Conservation (phyloP, 192 early-diverging fungal genomes). For the Pecoramyces ruminantium region DNA sequence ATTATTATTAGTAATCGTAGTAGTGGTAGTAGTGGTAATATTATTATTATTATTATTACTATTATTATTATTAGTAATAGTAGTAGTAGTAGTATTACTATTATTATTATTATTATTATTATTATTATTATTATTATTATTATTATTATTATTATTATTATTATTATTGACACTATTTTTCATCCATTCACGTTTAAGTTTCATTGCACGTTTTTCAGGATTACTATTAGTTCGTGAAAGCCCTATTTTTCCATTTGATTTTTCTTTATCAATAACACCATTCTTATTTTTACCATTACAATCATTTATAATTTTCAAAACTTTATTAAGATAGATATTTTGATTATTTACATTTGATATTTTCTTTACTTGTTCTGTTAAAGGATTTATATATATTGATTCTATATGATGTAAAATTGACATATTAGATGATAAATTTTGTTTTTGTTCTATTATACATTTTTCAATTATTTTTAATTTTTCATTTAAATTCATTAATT, state of each 20-base stretch:
- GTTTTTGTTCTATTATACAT: neutral
- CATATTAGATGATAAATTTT: neutral
- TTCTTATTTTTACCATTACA: neutral
- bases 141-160: too few species aligned
- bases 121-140: too few species aligned
- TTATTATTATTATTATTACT: too few species aligned
- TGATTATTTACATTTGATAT: neutral
- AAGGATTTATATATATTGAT: neutral
- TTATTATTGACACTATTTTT: neutral
- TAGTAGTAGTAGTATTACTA: too few species aligned
- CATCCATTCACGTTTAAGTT: neutral
- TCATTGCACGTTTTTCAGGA: neutral
- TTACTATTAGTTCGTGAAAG: neutral
- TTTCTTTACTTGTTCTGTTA: neutral
- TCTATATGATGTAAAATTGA: neutral
- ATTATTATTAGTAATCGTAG: too few species aligned
- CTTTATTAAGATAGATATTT: neutral
- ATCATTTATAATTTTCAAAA: neutral
- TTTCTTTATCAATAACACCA: too few species aligned
- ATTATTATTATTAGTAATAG: too few species aligned
- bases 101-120: too few species aligned
- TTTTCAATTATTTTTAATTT: neutral
- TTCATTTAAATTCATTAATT: neutral
- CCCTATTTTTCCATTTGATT: too few species aligned
- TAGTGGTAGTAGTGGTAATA: too few species aligned